phyloP scores from a whole-genome alignment of 148 eudicot genomes.

The Suaeda aralocaspica region DNA sequence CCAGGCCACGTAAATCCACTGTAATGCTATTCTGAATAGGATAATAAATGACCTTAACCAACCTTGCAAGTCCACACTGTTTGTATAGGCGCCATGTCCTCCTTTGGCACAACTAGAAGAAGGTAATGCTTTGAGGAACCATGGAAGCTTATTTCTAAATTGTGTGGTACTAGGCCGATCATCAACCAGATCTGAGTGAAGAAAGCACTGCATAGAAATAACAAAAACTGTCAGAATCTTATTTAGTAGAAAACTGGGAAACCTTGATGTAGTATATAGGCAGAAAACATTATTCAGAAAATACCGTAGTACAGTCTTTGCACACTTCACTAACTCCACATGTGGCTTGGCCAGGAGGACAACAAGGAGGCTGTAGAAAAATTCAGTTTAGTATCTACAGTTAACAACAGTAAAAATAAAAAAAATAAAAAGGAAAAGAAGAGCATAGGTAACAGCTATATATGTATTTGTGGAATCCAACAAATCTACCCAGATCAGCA shows the following conservation, averaged over 20 bases:
- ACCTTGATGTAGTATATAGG: not conserved
- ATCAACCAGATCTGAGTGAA: constrained; percentile 68
- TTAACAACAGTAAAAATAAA: not conserved
- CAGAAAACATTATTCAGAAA: not conserved
- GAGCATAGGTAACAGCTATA: not conserved
- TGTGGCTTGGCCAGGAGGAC: constrained; percentile 54
- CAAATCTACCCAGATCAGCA: too few species aligned
- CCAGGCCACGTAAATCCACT: not conserved
- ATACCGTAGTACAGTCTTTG: constrained; percentile 96
- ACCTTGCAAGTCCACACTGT: constrained; percentile 77
- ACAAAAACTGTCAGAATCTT: constrained; percentile 20
- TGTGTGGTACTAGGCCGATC: constrained; percentile 83
- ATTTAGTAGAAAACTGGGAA: not conserved
- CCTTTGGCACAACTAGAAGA: constrained; percentile 96
- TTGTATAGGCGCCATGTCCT: constrained; percentile 94
- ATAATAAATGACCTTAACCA: constrained; percentile 6
- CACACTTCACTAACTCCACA: constrained; percentile 68
- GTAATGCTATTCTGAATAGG: not conserved
- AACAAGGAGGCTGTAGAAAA: constrained; percentile 85
- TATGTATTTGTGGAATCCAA: not conserved
- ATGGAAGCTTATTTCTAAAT: constrained; percentile 90
- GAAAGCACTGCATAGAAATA: constrained; percentile 73
- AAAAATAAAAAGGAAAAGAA: too few species aligned
- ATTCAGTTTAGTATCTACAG: not conserved
- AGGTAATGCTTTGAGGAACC: constrained; percentile 91